Conservation (phyloP, 2,329 filamentous ascomycete genomes). For the Phaeophleospora eucalypticola region DNA sequence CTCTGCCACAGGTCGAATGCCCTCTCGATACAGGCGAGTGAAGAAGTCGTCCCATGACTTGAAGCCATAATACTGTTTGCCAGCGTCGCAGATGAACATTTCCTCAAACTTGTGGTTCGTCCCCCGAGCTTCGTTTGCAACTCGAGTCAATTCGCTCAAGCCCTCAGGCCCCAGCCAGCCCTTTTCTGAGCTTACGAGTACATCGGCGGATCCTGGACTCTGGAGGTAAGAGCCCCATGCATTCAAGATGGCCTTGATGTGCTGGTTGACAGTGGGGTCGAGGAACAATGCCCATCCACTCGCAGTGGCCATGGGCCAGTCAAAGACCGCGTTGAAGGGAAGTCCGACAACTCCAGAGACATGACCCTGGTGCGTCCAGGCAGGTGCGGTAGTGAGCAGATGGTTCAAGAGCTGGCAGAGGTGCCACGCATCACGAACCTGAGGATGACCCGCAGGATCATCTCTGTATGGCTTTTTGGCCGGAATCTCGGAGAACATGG, state of each 20-base stretch:
- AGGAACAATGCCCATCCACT: conserved; percentile 55
- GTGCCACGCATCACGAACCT: conserved; percentile 63
- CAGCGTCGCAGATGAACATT: conserved; percentile 58
- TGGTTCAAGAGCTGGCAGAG: conserved; percentile 66
- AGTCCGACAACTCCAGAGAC: conserved; percentile 48
- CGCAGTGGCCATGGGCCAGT: conserved; percentile 59
- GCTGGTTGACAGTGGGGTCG: conserved; percentile 49
- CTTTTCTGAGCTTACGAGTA: conserved; percentile 33
- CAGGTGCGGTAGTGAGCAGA: conserved; percentile 38
- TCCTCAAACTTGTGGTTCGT: conserved; percentile 42
- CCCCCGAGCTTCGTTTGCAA: conserved; percentile 28
- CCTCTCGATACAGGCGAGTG: conserved; percentile 54
- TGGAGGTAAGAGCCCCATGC: conserved; percentile 42
- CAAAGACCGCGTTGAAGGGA: conserved; percentile 55
- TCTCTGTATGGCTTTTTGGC: conserved; percentile 54
- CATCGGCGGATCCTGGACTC: conserved; percentile 35
- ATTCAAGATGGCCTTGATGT: conserved; percentile 50
- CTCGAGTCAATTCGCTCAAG: conserved; percentile 34
- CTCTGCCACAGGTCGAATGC: conserved; percentile 55
- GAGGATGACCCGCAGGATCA: conserved; percentile 59
- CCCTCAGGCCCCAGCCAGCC: conserved; percentile 42
- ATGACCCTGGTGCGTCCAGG: conserved; percentile 39
- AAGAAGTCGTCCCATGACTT: conserved; percentile 70
- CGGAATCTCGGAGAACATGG: conserved; percentile 65
- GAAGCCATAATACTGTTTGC: conserved; percentile 54